Base-by-base conservation (phyloP, 768 basidiomycete genomes). In the Rhodotorula kratochvilovae region DNA sequence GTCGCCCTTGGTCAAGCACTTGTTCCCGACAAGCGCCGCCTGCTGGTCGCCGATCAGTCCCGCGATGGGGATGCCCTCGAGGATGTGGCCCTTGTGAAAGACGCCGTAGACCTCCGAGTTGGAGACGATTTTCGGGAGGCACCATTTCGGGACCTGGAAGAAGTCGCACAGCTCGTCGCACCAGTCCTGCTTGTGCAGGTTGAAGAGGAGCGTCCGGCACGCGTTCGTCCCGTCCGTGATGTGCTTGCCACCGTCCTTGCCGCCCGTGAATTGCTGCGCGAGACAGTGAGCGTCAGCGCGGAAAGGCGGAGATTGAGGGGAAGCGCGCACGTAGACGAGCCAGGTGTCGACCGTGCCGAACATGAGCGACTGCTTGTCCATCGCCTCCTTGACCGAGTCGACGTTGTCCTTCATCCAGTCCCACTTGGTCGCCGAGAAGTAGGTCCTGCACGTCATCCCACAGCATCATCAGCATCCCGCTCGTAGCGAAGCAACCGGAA, bases 41-140 rank as follows among this genome's bases (percentile, higher is more conserved):
- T 99, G 96, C 82, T 99, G 96, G 79, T 99, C 96, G n/a, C 96
- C 96, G 15, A 95, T 87, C 58, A 98, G 86, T 31, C 95, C 95
- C 48, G 88, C 93, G 63, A 99, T 91, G 16, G 89, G 89, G 19
- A 92, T 84, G 51, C 90, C 91, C 46, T 80, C 79, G 29, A 83
- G 74, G 8, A 80, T 70, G 43, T 75, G 71, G n/a, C 66, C 75
- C 55, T 68, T 46, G 19, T 56, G 81, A 67, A 97, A 85, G 35
- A 85, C 81, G 51, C 94, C 96, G 81, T 95, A 98, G 10, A 93
- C 87, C 81, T 98, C 90, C 7, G 92, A 91, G 33, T 92, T 90
- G 19, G 91, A 92, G 42, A 92, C 91, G 70, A 99, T 85, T 73
- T 84, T 87, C 19, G 95, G 94, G 27, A 99, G 85, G 72, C 92